Conservation (phyloP, 2,329 filamentous ascomycete genomes). For the Coleophoma crateriformis region DNA sequence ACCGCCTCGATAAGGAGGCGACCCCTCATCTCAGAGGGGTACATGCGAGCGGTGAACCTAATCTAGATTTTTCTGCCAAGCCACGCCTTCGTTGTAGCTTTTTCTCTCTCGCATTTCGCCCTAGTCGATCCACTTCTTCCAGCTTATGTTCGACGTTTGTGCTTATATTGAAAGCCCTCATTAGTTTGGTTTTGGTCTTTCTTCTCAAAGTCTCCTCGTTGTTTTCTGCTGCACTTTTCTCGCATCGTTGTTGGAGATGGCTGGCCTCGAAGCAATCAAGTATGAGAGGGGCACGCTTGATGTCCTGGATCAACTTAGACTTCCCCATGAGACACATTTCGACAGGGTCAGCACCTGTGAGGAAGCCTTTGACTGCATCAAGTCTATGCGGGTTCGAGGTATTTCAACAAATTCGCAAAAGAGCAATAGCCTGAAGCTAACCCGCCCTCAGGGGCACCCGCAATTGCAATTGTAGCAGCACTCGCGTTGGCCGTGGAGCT, state of each 20-base stretch:
- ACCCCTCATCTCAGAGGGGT: too few species aligned
- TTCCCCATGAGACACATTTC: slow-evolving; percentile 77
- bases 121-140: too few species aligned
- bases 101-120: too few species aligned
- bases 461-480: slow-evolving; percentile 96
- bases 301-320: slow-evolving; percentile 77
- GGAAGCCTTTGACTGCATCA: slow-evolving; percentile 79
- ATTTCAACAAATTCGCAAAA: slow-evolving; percentile 4
- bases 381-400: slow-evolving; percentile 70
- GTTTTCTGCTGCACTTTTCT: neutral
- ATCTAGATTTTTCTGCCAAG: too few species aligned
- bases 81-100: too few species aligned
- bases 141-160: too few species aligned
- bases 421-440: slow-evolving; percentile 9
- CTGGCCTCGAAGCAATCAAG: slow-evolving; percentile 67
- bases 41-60: too few species aligned
- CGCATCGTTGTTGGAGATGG: slow-evolving; percentile 10
- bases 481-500: slow-evolving; percentile 85
- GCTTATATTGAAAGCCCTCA: too few species aligned
- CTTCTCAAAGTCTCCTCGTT: neutral
- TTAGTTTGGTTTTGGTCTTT: too few species aligned
- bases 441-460: slow-evolving; percentile 62
- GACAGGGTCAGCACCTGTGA: slow-evolving; percentile 64
- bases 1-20: too few species aligned
- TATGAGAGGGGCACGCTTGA: slow-evolving; percentile 67